Evolutionary conservation across 148 eudicot genomes (phyloP).

Genomic region (Mesembryanthemum crystallinum): DNA sequence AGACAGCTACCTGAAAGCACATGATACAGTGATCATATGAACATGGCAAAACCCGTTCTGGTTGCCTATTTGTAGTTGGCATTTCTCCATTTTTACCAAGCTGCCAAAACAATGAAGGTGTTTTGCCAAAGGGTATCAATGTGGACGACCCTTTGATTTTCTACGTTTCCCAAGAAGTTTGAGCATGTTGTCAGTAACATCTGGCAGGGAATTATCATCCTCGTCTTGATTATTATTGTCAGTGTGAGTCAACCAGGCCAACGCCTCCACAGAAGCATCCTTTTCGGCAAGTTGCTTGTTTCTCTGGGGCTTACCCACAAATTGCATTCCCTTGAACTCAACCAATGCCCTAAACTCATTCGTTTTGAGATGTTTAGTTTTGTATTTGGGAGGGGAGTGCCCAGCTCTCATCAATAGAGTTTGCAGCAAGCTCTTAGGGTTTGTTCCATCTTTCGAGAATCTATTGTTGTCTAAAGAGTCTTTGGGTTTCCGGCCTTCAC

Average conservation of each 20-base stretch:
- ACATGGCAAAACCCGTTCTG: too few species aligned
- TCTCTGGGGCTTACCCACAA: constrained; percentile 91
- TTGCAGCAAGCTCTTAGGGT: constrained; percentile 92
- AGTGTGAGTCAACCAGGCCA: constrained; percentile 94
- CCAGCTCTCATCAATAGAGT: constrained; percentile 97
- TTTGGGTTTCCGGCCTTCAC: constrained; percentile 67
- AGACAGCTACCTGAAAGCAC: too few species aligned
- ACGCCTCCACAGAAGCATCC: constrained; percentile 91
- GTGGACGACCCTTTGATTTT: constrained; percentile 53
- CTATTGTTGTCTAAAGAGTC: constrained; percentile 44
- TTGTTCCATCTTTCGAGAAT: constrained; percentile 82
- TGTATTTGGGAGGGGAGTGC: constrained; percentile 94
- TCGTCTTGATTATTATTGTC: constrained; percentile 37
- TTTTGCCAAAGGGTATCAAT: neutral
- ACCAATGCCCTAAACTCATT: constrained; percentile 91
- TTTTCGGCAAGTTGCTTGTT: constrained; percentile 85
- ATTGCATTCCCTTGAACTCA: constrained; percentile 98
- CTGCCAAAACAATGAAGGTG: neutral
- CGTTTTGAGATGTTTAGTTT: constrained; percentile 85
- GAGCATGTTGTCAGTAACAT: constrained; percentile 93
- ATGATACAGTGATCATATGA: too few species aligned
- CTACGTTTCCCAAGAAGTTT: constrained; percentile 83
- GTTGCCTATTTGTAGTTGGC: neutral
- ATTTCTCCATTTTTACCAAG: neutral
- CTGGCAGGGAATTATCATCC: constrained; percentile 56